Base-by-base conservation (phyloP, 257 asterid species). In the Striga asiatica region DNA sequence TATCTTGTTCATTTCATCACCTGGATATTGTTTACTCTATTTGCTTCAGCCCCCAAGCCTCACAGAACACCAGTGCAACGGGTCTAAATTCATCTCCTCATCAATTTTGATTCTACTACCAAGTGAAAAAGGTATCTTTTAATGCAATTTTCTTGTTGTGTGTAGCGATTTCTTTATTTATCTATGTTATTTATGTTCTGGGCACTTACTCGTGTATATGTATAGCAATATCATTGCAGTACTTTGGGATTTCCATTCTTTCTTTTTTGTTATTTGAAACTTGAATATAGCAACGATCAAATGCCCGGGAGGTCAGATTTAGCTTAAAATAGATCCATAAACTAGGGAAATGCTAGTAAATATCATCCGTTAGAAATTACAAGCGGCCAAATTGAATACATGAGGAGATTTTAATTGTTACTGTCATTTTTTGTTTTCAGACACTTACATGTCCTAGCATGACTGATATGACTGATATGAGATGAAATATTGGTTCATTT, bases 31-130 rank as follows among this genome's bases (percentile, higher is more conserved):
- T 29, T 54, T 64, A 58, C 31, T 37, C n/a, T 37, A 54, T 38
- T 47, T 46, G 49, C 22, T 66, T 43, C 81, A 75, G 97, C 94
- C 34, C 92, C 94, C 39, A 86, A 83, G 78, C 94, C 96, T 75
- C 94, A 81, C 60, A 77, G 92, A 68, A 72, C 76, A 42, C 58
- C 66, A 25, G 49, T 54, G 53, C 81, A 50, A 21, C 66, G 35
- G 58, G 69, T 21, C 53, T 78, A 61, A 65, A 46, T 46, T 14
- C 20, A 16, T 47, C 11, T 59, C 16, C 54, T 60, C 16, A 16
- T 58, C 38, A 14, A 46, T 29, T 69, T 42, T 35, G 37, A 59
- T 61, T 53, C 31, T 49, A 37, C 19, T 32, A 29, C 72, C 34
- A 54, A 41, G 50, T 47, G 38, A 34, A 38, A 60, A 28, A 68